Conservation (phyloP, 192 early-diverging fungal species). For the Geranomyces variabilis region DNA sequence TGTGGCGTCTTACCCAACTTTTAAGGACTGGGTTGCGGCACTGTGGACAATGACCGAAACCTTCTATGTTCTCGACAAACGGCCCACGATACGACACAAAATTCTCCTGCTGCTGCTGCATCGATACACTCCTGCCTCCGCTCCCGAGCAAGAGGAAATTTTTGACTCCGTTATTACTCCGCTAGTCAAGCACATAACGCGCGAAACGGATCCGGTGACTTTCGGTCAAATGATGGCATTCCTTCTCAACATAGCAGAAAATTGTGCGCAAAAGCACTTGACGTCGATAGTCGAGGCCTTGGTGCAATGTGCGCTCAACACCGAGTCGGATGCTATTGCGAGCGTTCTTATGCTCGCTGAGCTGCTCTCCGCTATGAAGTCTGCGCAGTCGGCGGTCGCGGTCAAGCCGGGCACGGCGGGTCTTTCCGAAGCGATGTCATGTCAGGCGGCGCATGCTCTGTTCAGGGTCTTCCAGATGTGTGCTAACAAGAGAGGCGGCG, state of each 20-base stretch:
- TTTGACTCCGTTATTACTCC: conserved; percentile 22
- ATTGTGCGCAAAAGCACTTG: conserved; percentile 1
- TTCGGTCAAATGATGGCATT: neutral
- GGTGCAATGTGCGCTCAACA: conserved; percentile 30
- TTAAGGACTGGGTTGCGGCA: neutral
- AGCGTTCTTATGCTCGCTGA: conserved; percentile 28
- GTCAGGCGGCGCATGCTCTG: neutral
- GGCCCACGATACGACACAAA: neutral
- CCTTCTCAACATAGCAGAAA: neutral
- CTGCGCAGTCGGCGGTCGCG: conserved; percentile 19
- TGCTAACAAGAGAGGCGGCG: conserved; percentile 9
- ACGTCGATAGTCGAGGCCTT: conserved; percentile 15
- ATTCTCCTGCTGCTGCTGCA: conserved; percentile 1
- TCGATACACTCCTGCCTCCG: conserved; percentile 19
- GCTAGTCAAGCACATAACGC: conserved; percentile 8
- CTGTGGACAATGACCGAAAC: conserved; percentile 2
- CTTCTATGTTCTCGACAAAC: conserved; percentile 4
- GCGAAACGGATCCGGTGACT: conserved; percentile 7
- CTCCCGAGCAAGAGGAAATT: conserved; percentile 25
- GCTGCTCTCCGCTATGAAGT: conserved; percentile 28
- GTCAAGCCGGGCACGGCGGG: conserved; percentile 12
- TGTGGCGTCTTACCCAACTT: conserved; percentile 10
- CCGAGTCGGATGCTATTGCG: conserved; percentile 21
- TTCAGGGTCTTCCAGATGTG: conserved; percentile 13
- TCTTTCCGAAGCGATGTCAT: neutral